These are phyloP conservation scores for Auxenochlorella pyrenoidosa DNA, from an alignment of 139 green algal species.

Conservation along the genomic window DNA sequence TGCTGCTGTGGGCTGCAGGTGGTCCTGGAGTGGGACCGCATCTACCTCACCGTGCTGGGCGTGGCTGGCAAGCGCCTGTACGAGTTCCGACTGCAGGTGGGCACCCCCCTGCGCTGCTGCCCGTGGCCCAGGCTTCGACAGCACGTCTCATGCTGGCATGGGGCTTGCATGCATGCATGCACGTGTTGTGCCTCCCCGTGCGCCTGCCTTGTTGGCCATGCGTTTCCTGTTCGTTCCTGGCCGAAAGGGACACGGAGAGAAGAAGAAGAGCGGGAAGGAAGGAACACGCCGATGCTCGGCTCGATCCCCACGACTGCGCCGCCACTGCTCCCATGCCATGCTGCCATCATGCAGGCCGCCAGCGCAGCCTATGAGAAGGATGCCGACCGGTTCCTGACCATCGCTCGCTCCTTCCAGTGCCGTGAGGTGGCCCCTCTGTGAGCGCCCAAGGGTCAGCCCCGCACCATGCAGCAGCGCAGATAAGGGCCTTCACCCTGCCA, in stretches of 20 bases:
- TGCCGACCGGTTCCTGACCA: slow-evolving; percentile 38
- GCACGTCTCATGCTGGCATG: too few relatives aligned
- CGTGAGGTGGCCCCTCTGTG: slow-evolving; percentile 42
- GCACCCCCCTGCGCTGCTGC: not conserved
- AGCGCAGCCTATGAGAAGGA: slow-evolving; percentile 38
- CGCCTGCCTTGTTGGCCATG: too few relatives aligned
- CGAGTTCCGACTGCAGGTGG: slow-evolving; percentile 79
- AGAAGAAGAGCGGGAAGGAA: too few relatives aligned
- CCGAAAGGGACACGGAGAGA: too few relatives aligned
- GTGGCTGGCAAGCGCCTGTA: slow-evolving; percentile 89
- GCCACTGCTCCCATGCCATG: not conserved
- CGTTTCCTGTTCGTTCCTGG: too few relatives aligned
- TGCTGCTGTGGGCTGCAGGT: slow-evolving; percentile 36
- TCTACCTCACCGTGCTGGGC: slow-evolving; percentile 78
- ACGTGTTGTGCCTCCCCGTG: too few relatives aligned
- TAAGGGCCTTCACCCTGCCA: too few relatives aligned
- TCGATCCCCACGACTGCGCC: too few relatives aligned
- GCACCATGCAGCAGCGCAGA: too few relatives aligned
- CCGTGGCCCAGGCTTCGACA: not conserved
- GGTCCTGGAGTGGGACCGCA: slow-evolving; percentile 85
- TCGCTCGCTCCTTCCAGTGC: slow-evolving; percentile 64
- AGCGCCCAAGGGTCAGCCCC: not conserved
- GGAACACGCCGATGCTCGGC: too few relatives aligned
- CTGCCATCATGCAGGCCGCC: slow-evolving; percentile 26
- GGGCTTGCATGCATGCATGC: too few relatives aligned